Percentiles rank a stretch among this genome's conserved stretches.
phyloP scores from a whole-genome alignment of 2,329 filamentous ascomycete species.

The Colletotrichum incanum region DNA sequence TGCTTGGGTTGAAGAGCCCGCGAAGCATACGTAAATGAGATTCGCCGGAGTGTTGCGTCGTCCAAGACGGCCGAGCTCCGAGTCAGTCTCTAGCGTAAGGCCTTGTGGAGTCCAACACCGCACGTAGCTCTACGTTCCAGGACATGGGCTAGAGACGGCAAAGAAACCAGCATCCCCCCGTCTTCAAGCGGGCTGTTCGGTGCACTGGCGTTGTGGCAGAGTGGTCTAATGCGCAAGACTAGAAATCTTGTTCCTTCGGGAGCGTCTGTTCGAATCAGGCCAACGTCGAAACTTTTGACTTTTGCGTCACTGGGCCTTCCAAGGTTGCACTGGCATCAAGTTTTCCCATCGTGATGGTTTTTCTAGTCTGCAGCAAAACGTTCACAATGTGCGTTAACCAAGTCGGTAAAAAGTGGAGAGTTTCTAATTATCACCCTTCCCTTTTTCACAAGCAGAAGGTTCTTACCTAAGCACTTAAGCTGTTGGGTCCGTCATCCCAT shows the following conservation, averaged over 20 bases:
- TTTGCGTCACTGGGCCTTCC: not conserved
- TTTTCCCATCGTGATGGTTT: not conserved
- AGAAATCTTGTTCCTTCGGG: constrained; percentile 40
- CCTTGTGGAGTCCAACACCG: not conserved
- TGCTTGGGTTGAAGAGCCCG: too few relatives aligned
- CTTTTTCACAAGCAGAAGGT: not conserved
- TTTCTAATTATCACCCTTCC: not conserved
- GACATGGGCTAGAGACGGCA: not conserved
- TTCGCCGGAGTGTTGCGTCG: too few relatives aligned
- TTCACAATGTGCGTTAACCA: not conserved
- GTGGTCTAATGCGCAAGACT: constrained; percentile 39
- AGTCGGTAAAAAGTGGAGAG: not conserved
- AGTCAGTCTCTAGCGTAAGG: not conserved
- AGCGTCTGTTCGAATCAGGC: constrained; percentile 38
- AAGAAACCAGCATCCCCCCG: fast-evolving
- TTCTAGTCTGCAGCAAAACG: not conserved
- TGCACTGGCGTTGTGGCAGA: constrained; percentile 33
- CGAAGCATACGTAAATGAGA: too few relatives aligned
- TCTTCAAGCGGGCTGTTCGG: not conserved
- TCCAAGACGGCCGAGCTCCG: too few relatives aligned
- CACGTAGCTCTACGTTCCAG: too few relatives aligned
- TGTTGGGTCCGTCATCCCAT: not conserved
- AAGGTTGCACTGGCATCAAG: not conserved
- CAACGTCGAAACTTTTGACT: constrained; percentile 1
- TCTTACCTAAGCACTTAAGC: too few relatives aligned